These are phyloP conservation scores for Amanita subjunquillea DNA, from an alignment of 768 basidiomycete genomes.

Conservation along the genomic window DNA sequence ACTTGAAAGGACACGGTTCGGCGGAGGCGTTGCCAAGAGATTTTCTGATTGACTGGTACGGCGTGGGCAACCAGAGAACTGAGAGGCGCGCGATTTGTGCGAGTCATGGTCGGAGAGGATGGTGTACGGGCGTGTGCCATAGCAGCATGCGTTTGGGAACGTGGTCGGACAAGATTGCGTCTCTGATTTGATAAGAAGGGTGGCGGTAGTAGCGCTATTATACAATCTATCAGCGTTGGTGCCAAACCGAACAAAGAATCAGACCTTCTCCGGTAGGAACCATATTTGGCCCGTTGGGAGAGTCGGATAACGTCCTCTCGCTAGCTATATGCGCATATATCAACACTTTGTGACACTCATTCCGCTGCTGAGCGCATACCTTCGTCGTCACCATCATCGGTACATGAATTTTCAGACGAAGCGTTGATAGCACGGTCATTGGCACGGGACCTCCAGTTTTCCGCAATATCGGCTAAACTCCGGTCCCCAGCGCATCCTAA, in stretches of 20 bases:
- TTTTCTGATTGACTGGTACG: slow-evolving; percentile 22
- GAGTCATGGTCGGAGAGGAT: slow-evolving; percentile 25
- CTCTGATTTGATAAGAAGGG: slow-evolving; percentile 41
- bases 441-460: slow-evolving; percentile 65
- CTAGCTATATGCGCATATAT: slow-evolving; percentile 41
- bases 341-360: slow-evolving; percentile 9
- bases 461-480: slow-evolving; percentile 49
- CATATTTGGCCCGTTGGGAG: slow-evolving; percentile 35
- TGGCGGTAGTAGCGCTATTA: slow-evolving; percentile 43
- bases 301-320: slow-evolving; percentile 37
- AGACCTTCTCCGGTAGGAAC: slow-evolving; percentile 41
- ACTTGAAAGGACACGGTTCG: slow-evolving; percentile 40
- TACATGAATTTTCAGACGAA: slow-evolving; percentile 28
- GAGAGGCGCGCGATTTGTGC: slow-evolving; percentile 16
- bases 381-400: slow-evolving; percentile 44
- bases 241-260: slow-evolving; percentile 3
- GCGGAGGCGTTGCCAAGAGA: slow-evolving; percentile 56
- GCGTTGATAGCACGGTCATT: slow-evolving; percentile 57
- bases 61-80: slow-evolving; percentile 25
- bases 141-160: slow-evolving; percentile 48
- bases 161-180: slow-evolving; percentile 37
- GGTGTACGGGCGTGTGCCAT: slow-evolving; percentile 22
- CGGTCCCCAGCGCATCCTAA: slow-evolving; percentile 23
- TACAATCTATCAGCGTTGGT: slow-evolving; percentile 9
- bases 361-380: slow-evolving; percentile 22